Percentiles rank a stretch among this genome's conserved stretches.
phyloP scores from a whole-genome alignment of 1,139 yeast species.

The Barnettozyma hawaiiensis region DNA sequence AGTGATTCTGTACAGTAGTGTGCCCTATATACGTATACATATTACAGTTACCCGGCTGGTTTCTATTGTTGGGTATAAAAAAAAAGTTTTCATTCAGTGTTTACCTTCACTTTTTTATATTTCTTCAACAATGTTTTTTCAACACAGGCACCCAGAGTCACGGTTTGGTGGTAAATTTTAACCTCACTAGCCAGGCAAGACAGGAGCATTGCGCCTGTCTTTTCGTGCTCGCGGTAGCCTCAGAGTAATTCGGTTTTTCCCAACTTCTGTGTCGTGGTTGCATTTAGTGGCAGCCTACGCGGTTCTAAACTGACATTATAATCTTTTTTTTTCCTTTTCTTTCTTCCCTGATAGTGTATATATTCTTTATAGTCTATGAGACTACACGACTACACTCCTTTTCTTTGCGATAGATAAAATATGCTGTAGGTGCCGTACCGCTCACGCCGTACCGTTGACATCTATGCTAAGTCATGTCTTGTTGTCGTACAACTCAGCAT shows the following conservation, averaged over 20 bases:
- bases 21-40: background rate
- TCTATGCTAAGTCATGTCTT: conserved; percentile 7
- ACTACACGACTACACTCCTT: background rate
- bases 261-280: conserved; percentile 58
- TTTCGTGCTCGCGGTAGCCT: conserved; percentile 94
- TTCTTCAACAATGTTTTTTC: conserved; percentile 63
- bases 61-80: conserved; percentile 4
- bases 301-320: conserved; percentile 62
- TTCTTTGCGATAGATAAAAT: background rate
- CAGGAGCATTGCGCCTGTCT: conserved; percentile 26
- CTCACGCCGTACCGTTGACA: background rate
- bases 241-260: conserved; percentile 53
- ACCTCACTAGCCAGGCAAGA: conserved; percentile 31
- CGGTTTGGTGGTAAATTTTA: conserved; percentile 37
- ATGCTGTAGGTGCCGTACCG: background rate
- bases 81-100: conserved; percentile 6
- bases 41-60: background rate
- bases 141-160: conserved; percentile 91
- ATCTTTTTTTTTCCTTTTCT: no score
- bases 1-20: conserved; percentile 11
- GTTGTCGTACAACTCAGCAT: conserved; percentile 40
- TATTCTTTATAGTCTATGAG: conserved; percentile 3
- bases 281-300: conserved; percentile 47
- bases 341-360: background rate
- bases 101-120: conserved; percentile 30